Evolutionary conservation across 2,329 filamentous ascomycete species (phyloP).

Genomic region (Pseudonectria foliicola): DNA sequence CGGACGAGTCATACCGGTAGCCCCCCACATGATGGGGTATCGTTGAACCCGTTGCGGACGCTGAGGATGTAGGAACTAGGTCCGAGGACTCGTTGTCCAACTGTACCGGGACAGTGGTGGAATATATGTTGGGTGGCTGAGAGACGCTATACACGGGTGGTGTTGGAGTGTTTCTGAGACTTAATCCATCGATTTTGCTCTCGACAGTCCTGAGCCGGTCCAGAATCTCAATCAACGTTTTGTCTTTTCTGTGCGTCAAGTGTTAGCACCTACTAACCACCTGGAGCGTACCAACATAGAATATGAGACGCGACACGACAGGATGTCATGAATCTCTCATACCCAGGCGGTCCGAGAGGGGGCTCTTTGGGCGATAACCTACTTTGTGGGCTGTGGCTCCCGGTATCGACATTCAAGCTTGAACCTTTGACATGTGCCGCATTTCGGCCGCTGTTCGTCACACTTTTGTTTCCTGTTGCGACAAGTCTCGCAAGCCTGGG

Average conservation of each 20-base stretch:
- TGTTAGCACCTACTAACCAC: constrained; percentile 7
- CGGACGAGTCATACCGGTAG: constrained; percentile 22
- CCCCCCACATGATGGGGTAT: constrained; percentile 11
- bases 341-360: constrained; percentile 2
- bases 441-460: constrained; percentile 55
- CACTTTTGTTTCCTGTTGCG: constrained; percentile 56
- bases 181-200: constrained; percentile 44
- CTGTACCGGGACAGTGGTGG: constrained; percentile 13
- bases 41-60: constrained; percentile 14
- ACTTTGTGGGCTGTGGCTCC: constrained; percentile 57
- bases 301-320: neutral
- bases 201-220: constrained; percentile 49
- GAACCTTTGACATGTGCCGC: constrained; percentile 50
- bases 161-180: constrained; percentile 15
- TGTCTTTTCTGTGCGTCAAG: constrained; percentile 47
- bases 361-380: constrained; percentile 24
- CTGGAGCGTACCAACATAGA: neutral
- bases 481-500: constrained; percentile 51
- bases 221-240: constrained; percentile 54
- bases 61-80: constrained; percentile 11
- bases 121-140: constrained; percentile 14
- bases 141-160: constrained; percentile 12
- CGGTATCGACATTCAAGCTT: constrained; percentile 53
- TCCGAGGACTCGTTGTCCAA: constrained; percentile 18
- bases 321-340: neutral